Conservation (phyloP, 2,329 filamentous ascomycete genomes). For the Diaporthe caulivora region DNA sequence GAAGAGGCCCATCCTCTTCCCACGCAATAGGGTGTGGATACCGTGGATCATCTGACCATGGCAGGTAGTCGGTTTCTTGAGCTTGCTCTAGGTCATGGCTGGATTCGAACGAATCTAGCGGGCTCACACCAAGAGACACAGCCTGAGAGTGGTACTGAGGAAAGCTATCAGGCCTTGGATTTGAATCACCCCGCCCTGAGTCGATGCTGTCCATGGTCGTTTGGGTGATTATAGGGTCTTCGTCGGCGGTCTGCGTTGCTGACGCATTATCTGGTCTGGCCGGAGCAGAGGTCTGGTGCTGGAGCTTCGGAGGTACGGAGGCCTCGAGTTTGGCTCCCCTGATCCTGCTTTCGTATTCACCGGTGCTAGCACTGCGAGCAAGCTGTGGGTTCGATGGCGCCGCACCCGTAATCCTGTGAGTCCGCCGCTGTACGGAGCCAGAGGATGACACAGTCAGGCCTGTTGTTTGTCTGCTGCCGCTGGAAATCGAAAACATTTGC, state of each 20-base stretch:
- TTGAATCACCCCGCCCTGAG: slow-evolving; percentile 32
- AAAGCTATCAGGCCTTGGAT: slow-evolving; percentile 36
- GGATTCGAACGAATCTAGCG: slow-evolving; percentile 51
- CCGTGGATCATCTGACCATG: slow-evolving; percentile 67
- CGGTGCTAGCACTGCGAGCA: slow-evolving; percentile 46
- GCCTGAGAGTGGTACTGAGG: slow-evolving; percentile 32
- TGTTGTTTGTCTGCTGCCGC: slow-evolving; percentile 57
- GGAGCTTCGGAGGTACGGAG: neutral
- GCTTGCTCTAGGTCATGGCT: slow-evolving; percentile 56
- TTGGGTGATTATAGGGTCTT: slow-evolving; percentile 57
- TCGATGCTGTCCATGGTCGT: slow-evolving; percentile 53
- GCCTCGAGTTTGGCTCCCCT: slow-evolving; percentile 48
- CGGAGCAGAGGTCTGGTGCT: slow-evolving; percentile 3
- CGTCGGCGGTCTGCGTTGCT: slow-evolving; percentile 43
- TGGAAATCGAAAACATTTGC: slow-evolving; percentile 71
- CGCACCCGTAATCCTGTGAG: slow-evolving; percentile 9
- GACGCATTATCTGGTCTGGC: slow-evolving; percentile 40
- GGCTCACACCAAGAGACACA: slow-evolving; percentile 42
- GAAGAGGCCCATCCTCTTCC: slow-evolving; percentile 33
- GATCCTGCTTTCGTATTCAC: slow-evolving; percentile 60
- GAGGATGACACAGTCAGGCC: slow-evolving; percentile 53
- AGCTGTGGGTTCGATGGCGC: slow-evolving; percentile 24
- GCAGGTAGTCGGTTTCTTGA: slow-evolving; percentile 69
- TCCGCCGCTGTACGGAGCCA: slow-evolving; percentile 41
- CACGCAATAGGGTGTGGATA: slow-evolving; percentile 61